Evolutionary conservation across 495 filamentous ascomycete genomes (phyloP), one percentile per base, ranked within the genome.

Genomic region (Daldinia childiae): DNA sequence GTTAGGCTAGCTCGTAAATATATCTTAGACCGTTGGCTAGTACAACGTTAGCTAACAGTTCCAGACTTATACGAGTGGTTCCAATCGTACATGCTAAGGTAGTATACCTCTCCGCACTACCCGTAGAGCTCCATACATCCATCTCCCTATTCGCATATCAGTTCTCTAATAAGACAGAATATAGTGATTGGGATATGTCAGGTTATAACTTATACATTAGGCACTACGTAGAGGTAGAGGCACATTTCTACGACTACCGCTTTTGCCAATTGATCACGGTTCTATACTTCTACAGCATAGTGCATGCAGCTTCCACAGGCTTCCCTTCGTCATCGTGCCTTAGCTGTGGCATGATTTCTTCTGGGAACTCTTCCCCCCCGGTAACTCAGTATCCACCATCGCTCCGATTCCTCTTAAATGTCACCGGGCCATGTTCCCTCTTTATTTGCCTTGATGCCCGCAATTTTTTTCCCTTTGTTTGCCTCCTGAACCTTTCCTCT

Each of bases 251-350:
- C 61, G 45, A 17, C 58, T 43, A 39, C 50, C 60, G 9, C 61
- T 27, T 60, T 66, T 68, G 36, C 70, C 60, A 50, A 68, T 64
- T 56, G 43, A 52, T 60, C 29, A 34, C 26, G 34, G 41, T 43
- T 51, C 52, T 29, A 15, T 26, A 24, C 14, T 58, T 26, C 34
- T 56, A 32, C 50, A 66, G 21, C 59, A 52, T 55, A 21, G 60
- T 14, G 48, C 62, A 32, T 69, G 71, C 71, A 73, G 57, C 62
- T 63, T 56, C 57, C 43, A 64, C 56, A 62, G 70, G 72, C 66
- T 69, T 65, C 48, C 58, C 62, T 52, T 67, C 74, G 74, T 77
- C 74, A 77, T 77, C 64, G 63, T 75, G 72, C 74, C 71, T 71
- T 60, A 62, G 55, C 62, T 58, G 51, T 71, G 56, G 69, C 55